phyloP scores from a whole-genome alignment of 305 asterid species.

The Solanum aculeatissimum region DNA sequence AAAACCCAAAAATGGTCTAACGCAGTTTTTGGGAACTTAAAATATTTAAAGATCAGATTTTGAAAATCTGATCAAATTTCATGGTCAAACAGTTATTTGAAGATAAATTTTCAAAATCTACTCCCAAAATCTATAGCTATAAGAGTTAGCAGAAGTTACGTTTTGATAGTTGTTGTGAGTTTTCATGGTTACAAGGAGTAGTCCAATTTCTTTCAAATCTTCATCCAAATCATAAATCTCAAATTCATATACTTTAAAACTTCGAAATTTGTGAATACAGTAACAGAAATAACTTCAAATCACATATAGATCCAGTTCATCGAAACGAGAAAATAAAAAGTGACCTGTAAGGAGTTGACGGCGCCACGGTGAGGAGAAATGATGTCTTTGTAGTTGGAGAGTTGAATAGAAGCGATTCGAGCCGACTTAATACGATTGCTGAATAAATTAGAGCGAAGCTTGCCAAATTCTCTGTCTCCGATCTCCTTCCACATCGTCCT shows the following conservation, averaged over 20 bases:
- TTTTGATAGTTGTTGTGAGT: background rate
- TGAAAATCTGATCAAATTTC: background rate
- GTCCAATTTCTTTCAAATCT: background rate
- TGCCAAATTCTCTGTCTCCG: conserved; percentile 84
- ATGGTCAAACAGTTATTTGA: background rate
- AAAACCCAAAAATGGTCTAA: background rate
- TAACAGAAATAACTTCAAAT: background rate
- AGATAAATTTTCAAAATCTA: background rate
- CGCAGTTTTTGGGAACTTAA: background rate
- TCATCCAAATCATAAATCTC: background rate
- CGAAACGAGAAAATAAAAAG: background rate
- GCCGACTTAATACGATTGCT: conserved; percentile 42
- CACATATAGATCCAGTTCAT: background rate
- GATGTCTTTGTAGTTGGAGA: conserved; percentile 86
- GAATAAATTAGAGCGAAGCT: conserved; percentile 77
- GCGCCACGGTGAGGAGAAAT: conserved; percentile 86
- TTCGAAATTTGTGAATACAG: background rate
- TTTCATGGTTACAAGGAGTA: background rate
- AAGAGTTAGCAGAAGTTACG: background rate
- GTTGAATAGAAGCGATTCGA: conserved; percentile 61
- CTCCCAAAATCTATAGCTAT: background rate
- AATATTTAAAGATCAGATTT: background rate
- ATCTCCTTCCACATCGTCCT: conserved; percentile 99
- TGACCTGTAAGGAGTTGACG: conserved; percentile 84
- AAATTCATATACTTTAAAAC: background rate